A percentile compares a stretch with the other conserved stretches of the same genome.
Conservation (phyloP, 352 stramenopile genomes). For the Pythium myriotylum region DNA sequence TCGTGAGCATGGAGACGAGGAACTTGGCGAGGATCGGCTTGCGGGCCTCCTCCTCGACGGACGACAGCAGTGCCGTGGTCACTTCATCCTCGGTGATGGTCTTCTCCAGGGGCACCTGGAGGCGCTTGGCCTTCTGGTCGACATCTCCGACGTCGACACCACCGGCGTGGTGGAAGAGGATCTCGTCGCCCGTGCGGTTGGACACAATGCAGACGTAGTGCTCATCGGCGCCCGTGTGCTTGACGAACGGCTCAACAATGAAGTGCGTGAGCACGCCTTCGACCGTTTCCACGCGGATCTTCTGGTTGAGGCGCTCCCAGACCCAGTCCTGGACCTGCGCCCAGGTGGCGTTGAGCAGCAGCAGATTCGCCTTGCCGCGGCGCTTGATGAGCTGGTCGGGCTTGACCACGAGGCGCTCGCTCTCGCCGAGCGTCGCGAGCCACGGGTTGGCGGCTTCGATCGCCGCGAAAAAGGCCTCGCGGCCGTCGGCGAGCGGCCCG, state of each 20-base stretch:
- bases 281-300: slow-evolving; percentile 91
- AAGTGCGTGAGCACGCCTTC: slow-evolving; percentile 95
- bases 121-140: slow-evolving; percentile 91
- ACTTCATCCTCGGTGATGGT: slow-evolving; percentile 77
- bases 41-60: slow-evolving; percentile 72
- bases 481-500: slow-evolving; percentile 15
- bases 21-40: slow-evolving; percentile 89
- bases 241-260: slow-evolving; percentile 97
- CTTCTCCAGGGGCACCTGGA: slow-evolving; percentile 86
- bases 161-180: slow-evolving; percentile 96
- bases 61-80: slow-evolving; percentile 65
- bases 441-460: slow-evolving; percentile 84
- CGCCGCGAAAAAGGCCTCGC: slow-evolving; percentile 62
- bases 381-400: slow-evolving; percentile 98
- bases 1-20: slow-evolving; percentile 89
- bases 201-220: slow-evolving; percentile 98
- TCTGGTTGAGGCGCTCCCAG: slow-evolving; percentile 92
- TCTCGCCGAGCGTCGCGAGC: slow-evolving; percentile 68
- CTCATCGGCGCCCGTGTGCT: slow-evolving; percentile 92
- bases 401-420: slow-evolving; percentile 94
- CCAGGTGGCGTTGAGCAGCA: slow-evolving; percentile 95
- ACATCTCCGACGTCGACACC: slow-evolving; percentile 96
- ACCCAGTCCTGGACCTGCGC: slow-evolving; percentile 94
- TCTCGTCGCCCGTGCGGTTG: slow-evolving; percentile 94
- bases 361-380: slow-evolving; percentile 94